Base-by-base conservation (phyloP, 331 rosid genomes). In the Cucumis variabilis region DNA sequence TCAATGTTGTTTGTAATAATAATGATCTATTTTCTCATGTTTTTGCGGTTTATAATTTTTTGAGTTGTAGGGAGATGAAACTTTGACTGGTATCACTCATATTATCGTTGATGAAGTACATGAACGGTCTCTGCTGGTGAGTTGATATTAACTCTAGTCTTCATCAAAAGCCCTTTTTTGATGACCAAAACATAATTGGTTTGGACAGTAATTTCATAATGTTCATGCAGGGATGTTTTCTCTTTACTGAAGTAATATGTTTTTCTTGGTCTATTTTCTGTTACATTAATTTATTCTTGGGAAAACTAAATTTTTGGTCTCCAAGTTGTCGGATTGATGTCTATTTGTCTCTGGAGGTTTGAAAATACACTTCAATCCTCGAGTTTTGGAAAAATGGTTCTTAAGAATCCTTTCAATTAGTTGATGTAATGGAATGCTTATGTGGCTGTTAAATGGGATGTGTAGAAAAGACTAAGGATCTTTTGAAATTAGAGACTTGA, bases 91-190 rank as follows among this genome's bases (percentile, higher is more conserved):
- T 87, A 85, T 97, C 86, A 94, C 98, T 41, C 99, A 97, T 91
- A 89, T 97, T 89, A 92, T 97, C 80, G 98, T 97, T 83, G 99
- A 97, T 93, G 99, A 97, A 93, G 99, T 97, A 80, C 99, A 97
- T 87, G 99, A 97, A 90, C 93, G 99, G 86, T 95, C 99, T 87
- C 92, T 97, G 58, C 90, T 97, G 98, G 98, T 96, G 83, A 93
- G 98, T 91, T 65, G 28, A n/a, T 69, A 78, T 84, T 58, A 19
- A 30, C 50, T 80, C n/a, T 81, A 58, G 28, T 58, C 50, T 53
- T 4, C 37, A 11, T 60, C 16, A 6, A 30, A 58, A 58, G 17
- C 65, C 65, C 71, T 60, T 81, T 13, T 81, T 20, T 30, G 85
- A 30, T 28, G 25, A 19, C 51, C 51, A 60, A 50, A 71, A 81